Percentiles rank a stretch among this genome's conserved stretches.
Conservation (phyloP, 805 yeast species). For the Saccharomycopsis vini region DNA sequence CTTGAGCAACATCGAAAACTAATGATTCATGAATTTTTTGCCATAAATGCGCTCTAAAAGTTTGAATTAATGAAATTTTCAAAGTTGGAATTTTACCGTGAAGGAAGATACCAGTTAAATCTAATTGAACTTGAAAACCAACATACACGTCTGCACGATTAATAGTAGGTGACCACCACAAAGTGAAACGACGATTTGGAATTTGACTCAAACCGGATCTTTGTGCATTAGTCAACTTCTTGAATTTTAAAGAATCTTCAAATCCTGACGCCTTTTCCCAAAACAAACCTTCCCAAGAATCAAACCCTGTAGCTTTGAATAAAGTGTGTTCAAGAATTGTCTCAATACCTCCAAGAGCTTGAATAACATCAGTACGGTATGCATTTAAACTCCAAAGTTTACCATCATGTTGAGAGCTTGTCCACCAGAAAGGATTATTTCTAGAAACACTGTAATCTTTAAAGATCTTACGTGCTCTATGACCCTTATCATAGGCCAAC, state of each 20-base stretch:
- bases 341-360: conserved; percentile 95
- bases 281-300: conserved; percentile 96
- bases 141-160: conserved; percentile 97
- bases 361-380: conserved; percentile 91
- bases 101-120: conserved; percentile 89
- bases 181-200: conserved; percentile 92
- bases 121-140: conserved; percentile 93
- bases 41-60: conserved; percentile 97
- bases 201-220: conserved; percentile 94
- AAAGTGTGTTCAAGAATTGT: conserved; percentile 91
- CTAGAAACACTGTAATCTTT: conserved; percentile 63
- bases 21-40: conserved; percentile 96
- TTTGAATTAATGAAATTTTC: conserved; percentile 90
- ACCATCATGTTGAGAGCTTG: conserved; percentile 88
- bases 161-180: conserved; percentile 99
- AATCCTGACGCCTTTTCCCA: conserved; percentile 98
- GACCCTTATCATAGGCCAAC: conserved; percentile 90
- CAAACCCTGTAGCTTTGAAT: conserved; percentile 95
- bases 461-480: conserved; percentile 73
- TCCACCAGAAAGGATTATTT: conserved; percentile 95
- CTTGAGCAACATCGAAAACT: conserved; percentile 89
- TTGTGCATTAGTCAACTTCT: conserved; percentile 94
- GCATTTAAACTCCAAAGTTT: conserved; percentile 89
- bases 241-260: conserved; percentile 91
- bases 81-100: conserved; percentile 98